phyloP scores from a whole-genome alignment of 805 yeast species.

The Metschnikowia arizonensis region DNA sequence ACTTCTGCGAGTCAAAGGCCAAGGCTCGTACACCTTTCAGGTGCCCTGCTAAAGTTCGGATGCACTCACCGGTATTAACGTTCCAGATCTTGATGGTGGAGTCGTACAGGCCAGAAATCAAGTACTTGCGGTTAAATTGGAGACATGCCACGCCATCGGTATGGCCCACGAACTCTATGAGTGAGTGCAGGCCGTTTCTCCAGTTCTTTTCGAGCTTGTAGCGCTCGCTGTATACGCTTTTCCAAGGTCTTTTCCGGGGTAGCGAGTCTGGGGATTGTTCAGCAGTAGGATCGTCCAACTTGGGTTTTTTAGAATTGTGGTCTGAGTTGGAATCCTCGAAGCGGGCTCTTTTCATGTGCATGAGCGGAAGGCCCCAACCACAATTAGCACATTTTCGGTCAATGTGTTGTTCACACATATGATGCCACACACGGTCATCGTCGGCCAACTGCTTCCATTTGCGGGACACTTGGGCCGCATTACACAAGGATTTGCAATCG shows the following conservation, averaged over 20 bases:
- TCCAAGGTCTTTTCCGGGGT: constrained; percentile 73
- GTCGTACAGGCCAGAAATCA: constrained; percentile 92
- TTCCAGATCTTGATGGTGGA: constrained; percentile 93
- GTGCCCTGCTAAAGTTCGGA: constrained; percentile 84
- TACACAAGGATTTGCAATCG: constrained; percentile 90
- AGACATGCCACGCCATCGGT: constrained; percentile 84
- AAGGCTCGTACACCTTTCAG: constrained; percentile 80
- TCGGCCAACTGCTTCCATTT: constrained; percentile 89
- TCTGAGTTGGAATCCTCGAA: not conserved
- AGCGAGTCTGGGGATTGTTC: not conserved
- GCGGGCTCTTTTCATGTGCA: constrained; percentile 75
- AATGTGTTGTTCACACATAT: constrained; percentile 97
- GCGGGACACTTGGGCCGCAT: constrained; percentile 87
- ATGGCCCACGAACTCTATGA: constrained; percentile 72
- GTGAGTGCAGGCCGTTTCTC: constrained; percentile 73
- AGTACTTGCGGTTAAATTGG: constrained; percentile 68
- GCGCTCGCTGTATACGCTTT: constrained; percentile 87
- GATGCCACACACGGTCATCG: constrained; percentile 96
- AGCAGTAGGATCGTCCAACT: not conserved
- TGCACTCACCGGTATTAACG: constrained; percentile 67
- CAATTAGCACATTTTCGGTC: constrained; percentile 96
- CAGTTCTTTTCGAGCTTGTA: constrained; percentile 90
- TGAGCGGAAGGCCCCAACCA: constrained; percentile 96
- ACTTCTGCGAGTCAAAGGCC: constrained; percentile 81
- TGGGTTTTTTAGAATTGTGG: not conserved